phyloP scores from a whole-genome alignment of 768 basidiomycete species.

The Mycena alexandri region DNA sequence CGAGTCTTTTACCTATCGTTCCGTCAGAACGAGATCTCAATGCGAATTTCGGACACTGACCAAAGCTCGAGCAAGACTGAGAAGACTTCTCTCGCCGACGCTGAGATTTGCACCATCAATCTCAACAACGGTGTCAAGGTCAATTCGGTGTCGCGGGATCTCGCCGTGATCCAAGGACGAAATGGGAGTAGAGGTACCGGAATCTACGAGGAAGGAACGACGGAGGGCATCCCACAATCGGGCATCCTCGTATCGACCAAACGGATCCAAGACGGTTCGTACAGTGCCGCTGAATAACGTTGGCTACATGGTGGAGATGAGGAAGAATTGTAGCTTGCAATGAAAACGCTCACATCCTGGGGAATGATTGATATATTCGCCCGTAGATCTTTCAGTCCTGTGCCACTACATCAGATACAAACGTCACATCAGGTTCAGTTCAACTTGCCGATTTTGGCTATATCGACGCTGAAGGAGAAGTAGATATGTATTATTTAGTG shows the following conservation, averaged over 20 bases:
- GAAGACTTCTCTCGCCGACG: conserved; percentile 77
- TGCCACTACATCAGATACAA: background rate
- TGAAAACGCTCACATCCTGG: conserved; percentile 64
- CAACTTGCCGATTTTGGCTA: conserved; percentile 69
- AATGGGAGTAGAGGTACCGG: conserved; percentile 58
- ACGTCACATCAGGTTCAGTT: background rate
- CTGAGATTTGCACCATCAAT: conserved; percentile 82
- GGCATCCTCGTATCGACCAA: conserved; percentile 72
- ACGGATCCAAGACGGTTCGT: conserved; percentile 71
- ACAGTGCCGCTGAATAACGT: conserved; percentile 72
- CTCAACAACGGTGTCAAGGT: conserved; percentile 82
- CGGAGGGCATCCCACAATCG: conserved; percentile 81
- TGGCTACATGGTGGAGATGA: conserved; percentile 51
- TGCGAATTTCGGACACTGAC: conserved; percentile 74
- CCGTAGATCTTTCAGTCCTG: conserved; percentile 66
- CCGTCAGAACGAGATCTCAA: conserved; percentile 78
- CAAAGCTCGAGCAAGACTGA: conserved; percentile 84
- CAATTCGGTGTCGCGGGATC: conserved; percentile 62
- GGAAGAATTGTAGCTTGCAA: background rate
- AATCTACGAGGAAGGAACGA: conserved; percentile 60
- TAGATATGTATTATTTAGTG: conserved; percentile 1
- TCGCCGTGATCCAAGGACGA: conserved; percentile 67
- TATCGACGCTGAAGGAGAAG: conserved; percentile 63
- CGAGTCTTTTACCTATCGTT: conserved; percentile 80
- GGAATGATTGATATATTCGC: conserved; percentile 74